phyloP scores from a whole-genome alignment of 164 flowering plant genomes.

The Stephania japonica region DNA sequence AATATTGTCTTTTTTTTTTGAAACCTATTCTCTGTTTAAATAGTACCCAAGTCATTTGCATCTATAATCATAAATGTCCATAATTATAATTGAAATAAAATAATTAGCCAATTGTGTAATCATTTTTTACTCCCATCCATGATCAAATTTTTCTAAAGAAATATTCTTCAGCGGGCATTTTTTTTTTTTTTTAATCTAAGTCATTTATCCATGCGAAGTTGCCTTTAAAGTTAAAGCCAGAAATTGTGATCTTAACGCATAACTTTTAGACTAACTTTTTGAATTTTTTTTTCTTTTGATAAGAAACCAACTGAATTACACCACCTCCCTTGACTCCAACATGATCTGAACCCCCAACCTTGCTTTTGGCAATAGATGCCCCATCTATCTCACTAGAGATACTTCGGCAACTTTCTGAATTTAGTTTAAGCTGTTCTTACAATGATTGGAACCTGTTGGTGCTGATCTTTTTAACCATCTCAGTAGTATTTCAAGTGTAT shows the following conservation, averaged over 20 bases:
- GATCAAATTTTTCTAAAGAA: background rate
- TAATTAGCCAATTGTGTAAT: background rate
- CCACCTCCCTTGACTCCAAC: too few relatives aligned
- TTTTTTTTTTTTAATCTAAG: background rate
- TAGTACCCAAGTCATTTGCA: background rate
- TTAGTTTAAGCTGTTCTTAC: background rate
- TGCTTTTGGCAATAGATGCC: too few relatives aligned
- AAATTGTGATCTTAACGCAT: background rate
- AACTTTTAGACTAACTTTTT: background rate
- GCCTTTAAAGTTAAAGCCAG: background rate
- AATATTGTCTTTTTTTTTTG: background rate
- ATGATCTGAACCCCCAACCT: too few relatives aligned
- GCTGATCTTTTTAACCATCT: background rate
- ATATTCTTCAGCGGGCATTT: background rate
- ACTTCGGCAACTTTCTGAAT: background rate
- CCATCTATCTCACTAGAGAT: too few relatives aligned
- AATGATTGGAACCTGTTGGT: background rate
- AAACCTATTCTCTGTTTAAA: background rate
- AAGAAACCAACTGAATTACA: too few relatives aligned
- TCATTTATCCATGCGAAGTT: background rate
- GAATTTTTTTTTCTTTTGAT: too few relatives aligned
- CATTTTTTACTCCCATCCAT: background rate
- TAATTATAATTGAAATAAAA: background rate
- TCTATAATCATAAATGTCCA: background rate
- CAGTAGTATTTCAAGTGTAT: background rate